Base-by-base conservation (phyloP, 148 eudicot genomes). In the Pharnaceum exiguum region DNA sequence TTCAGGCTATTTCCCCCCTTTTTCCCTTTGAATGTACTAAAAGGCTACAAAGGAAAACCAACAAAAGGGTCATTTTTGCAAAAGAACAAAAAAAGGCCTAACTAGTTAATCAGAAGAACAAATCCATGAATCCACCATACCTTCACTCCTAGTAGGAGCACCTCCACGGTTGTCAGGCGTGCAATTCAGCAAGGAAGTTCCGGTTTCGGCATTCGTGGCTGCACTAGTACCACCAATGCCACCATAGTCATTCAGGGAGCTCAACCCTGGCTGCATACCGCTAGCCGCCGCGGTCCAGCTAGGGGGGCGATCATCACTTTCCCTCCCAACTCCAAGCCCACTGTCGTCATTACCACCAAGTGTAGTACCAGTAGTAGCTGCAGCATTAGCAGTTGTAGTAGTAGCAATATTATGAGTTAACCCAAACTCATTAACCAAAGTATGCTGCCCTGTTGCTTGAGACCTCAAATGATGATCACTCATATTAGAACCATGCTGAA, bases 41-140 rank as follows among this genome's bases (percentile, higher is more conserved):
- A 7, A 17, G 18, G 33, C 25, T 24, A 52, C 42, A 63, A 28
- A 26, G n/a, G n/a, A n/a, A n/a, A n/a, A n/a, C 27, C 33, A 49
- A 35, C 22, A 44, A 18, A 42, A n/a, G 31, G 51, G 33, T 64
- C 47, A 44, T 23, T 16, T 24, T 32, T 44, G 33, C 16, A 54
- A 31, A 22, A 22, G 25, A 16, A 0, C 23, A 22, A 42, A 13
- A 13, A 28, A 27, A 29, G 42, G 9, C 2, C 3, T 11, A 29
- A 21, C 27, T 63, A 44, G 65, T 49, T 72, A 75, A 32, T 83
- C 82, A 42, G 78, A 74, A 53, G 90, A 80, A 73, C 81, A 78
- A 40, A 78, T 73, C 90, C 86, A 84, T 12, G 90, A 63, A 43
- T 84, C 90, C 74, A 81, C 51, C 78, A 78, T 78, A 81, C 79